These are phyloP conservation scores for Pseudotulostoma volvatum DNA, from an alignment of 495 filamentous ascomycete genomes.

Conservation along the genomic window DNA sequence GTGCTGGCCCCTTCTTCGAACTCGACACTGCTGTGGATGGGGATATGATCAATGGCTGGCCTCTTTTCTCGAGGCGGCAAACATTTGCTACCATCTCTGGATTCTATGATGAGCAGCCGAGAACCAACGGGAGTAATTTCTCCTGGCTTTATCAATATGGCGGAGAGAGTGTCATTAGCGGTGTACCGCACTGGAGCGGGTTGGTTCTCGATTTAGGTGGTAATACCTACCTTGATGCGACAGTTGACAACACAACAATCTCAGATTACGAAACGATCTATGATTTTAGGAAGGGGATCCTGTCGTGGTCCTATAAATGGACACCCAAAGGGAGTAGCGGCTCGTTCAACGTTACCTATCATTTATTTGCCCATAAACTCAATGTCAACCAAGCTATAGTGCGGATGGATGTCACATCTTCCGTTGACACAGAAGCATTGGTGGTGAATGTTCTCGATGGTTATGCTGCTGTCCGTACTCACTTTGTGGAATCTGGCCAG, in stretches of 20 bases:
- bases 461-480: conserved; percentile 38
- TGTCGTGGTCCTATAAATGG: conserved; percentile 54
- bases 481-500: conserved; percentile 34
- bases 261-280: conserved; percentile 44
- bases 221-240: conserved; percentile 40
- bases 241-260: conserved; percentile 41
- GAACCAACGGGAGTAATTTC: conserved; percentile 50
- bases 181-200: conserved; percentile 54
- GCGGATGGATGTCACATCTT: conserved; percentile 36
- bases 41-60: conserved; percentile 57
- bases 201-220: conserved; percentile 42
- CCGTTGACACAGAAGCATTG: conserved; percentile 27
- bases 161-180: conserved; percentile 55
- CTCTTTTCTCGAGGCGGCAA: conserved; percentile 48
- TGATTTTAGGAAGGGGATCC: conserved; percentile 43
- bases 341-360: conserved; percentile 39
- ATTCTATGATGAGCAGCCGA: conserved; percentile 51
- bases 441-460: conserved; percentile 46
- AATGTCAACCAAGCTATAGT: conserved; percentile 47
- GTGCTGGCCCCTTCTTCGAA: conserved; percentile 55
- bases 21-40: conserved; percentile 33
- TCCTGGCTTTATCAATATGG: conserved; percentile 57
- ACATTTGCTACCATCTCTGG: conserved; percentile 60
- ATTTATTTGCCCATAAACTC: conserved; percentile 44
- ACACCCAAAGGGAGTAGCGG: conserved; percentile 32